Evolutionary conservation across 805 yeast species (phyloP), one percentile per base, ranked within the genome.

Genomic region (Isabelozyma heimii): DNA sequence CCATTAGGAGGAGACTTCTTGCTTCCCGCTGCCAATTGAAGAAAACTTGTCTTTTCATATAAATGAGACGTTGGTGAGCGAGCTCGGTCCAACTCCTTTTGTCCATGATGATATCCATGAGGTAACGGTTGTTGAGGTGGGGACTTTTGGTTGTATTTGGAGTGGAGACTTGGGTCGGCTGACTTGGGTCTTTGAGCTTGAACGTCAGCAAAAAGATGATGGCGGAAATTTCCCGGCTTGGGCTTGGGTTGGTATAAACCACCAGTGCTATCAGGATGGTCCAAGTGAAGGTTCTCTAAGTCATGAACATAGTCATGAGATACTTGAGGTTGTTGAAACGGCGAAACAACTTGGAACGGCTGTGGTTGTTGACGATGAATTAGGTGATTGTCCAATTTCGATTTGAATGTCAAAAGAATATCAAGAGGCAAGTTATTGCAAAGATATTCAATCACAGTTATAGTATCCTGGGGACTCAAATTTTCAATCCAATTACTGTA

Each of bases 391-490:
- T 79, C 83, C 47, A 82, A 55, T 53, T 75, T 77, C 28, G 75
- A 59, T 58, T 74, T 77, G 47, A 82, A 77, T 44, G 80, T 71
- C 35, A 73, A 66, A 52, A 81, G 62, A 13, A 78, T 75, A 53
- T 82, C 85, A 47, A 78, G 75, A 8, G 81, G 77, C 54, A 82
- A 63, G 49, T 70, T 69, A 43, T 75, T 67, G 50, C 83, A 68
- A 61, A 82, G 64, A 58, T 80, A 77, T 55, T 82, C 86, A 50
- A 81, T 71, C 63, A 81, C 77, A 44, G 78, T 67, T 48, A 77
- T 68, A 54, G 73, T 80, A 52, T 82, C 85, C 42, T 72, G 73
- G n/a, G 79, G 73, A 43, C 68, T 71, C 61, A 83, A 69, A 53
- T 69, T 70, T 46, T 73, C 73, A 51, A 80, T 67, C 84, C 84